Percentiles rank a stretch among this genome's conserved stretches.
Evolutionary conservation across 495 filamentous ascomycete species (phyloP).

Genomic region (Podospora anserina): DNA sequence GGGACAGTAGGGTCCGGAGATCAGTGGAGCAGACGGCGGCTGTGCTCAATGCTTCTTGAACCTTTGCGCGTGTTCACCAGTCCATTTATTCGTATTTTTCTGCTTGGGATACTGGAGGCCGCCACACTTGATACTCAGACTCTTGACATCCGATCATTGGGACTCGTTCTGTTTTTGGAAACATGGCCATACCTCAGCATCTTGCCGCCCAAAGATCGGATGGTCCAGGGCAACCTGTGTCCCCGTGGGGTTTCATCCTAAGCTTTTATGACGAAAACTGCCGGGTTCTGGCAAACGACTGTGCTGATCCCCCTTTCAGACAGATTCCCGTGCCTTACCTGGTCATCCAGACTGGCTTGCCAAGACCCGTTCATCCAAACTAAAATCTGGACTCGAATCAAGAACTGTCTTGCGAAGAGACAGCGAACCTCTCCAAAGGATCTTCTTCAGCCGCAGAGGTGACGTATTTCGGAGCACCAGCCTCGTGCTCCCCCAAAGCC

Average conservation of each 20-base stretch:
- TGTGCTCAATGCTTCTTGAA: neutral
- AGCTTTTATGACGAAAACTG: constrained; percentile 11
- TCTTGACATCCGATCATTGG: neutral
- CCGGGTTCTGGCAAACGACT: neutral
- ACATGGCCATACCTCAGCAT: constrained; percentile 5
- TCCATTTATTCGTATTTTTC: neutral
- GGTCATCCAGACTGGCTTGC: neutral
- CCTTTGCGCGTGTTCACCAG: neutral
- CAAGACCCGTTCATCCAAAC: neutral
- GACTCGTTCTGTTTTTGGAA: constrained; percentile 14
- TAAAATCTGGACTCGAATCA: neutral
- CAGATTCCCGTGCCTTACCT: neutral
- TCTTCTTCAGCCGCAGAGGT: neutral
- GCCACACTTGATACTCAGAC: neutral
- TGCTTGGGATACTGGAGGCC: neutral
- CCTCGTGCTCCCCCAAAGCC: neutral
- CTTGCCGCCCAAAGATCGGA: neutral
- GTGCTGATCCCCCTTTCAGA: neutral
- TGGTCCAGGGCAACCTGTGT: neutral
- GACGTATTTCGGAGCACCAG: neutral
- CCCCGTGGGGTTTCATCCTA: constrained; percentile 3
- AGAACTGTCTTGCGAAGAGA: no score
- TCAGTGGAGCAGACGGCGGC: constrained; percentile 21
- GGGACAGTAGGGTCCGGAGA: constrained; percentile 10
- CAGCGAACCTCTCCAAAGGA: neutral